A percentile compares a stretch with the other conserved stretches of the same genome.
These are phyloP conservation scores for Macaranga tanarius DNA, from an alignment of 441 rosid species.

Conservation along the genomic window DNA sequence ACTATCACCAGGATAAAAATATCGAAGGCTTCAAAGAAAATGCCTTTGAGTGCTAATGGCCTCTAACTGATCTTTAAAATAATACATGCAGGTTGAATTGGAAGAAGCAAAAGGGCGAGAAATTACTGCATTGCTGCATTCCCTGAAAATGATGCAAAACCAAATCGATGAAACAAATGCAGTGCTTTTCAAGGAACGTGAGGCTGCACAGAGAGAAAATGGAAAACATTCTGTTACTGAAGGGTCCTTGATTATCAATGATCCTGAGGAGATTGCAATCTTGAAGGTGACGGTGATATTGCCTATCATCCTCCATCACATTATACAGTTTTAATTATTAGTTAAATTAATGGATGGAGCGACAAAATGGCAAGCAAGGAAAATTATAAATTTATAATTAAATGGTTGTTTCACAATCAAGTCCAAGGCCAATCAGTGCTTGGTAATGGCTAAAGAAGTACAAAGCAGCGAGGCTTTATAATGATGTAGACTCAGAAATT, in stretches of 20 bases:
- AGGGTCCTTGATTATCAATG: slow-evolving; percentile 35
- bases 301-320: slow-evolving; percentile 1
- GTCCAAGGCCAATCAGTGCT: neutral
- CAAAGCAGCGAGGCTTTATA: neutral
- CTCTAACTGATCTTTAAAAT: slow-evolving; percentile 20
- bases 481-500: no score
- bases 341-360: slow-evolving; percentile 2
- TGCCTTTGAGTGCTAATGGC: slow-evolving; percentile 3
- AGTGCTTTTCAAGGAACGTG: slow-evolving; percentile 35
- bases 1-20: slow-evolving; percentile 8
- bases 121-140: slow-evolving; percentile 29
- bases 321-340: neutral
- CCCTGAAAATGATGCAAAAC: slow-evolving; percentile 28
- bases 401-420: neutral
- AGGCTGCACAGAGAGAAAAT: slow-evolving; percentile 31
- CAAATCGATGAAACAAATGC: slow-evolving; percentile 37
- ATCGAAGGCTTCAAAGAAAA: neutral
- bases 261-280: slow-evolving; percentile 40
- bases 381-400: neutral
- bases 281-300: slow-evolving; percentile 53
- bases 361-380: neutral
- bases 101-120: slow-evolving; percentile 36
- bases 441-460: neutral
- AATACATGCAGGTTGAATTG: slow-evolving; percentile 25
- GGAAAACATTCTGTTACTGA: slow-evolving; percentile 26